A percentile compares a stretch with the other conserved stretches of the same genome.
These are phyloP conservation scores for Ophiostoma populinum DNA, from an alignment of 2,329 filamentous ascomycete species.

Conservation along the genomic window DNA sequence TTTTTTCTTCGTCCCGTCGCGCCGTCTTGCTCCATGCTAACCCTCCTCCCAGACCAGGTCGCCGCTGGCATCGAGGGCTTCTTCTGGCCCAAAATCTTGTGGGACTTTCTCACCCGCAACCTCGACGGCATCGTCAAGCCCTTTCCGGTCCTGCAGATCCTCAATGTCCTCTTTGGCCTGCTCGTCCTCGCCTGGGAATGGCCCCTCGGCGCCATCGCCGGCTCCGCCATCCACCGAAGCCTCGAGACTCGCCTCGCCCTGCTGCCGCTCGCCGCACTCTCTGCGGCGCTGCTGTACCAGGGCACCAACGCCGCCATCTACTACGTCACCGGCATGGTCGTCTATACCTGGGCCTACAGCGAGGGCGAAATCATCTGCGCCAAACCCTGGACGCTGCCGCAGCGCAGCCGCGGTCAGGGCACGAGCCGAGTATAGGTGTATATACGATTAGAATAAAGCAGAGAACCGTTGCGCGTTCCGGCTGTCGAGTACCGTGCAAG, in stretches of 20 bases:
- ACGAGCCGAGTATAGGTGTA: not conserved
- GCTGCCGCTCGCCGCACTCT: slow-evolving; percentile 60
- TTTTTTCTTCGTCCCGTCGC: not conserved
- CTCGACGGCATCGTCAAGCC: slow-evolving; percentile 77
- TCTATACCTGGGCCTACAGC: slow-evolving; percentile 95
- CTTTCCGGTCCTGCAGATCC: slow-evolving; percentile 70
- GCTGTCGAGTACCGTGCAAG: too few relatives aligned
- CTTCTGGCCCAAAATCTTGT: slow-evolving; percentile 99
- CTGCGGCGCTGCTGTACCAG: slow-evolving; percentile 71
- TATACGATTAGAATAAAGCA: too few relatives aligned
- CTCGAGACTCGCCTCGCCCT: slow-evolving; percentile 73
- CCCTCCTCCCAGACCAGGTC: slow-evolving; percentile 62
- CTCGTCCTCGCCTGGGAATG: slow-evolving; percentile 76
- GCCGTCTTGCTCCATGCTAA: too few relatives aligned
- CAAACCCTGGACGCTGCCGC: slow-evolving; percentile 53
- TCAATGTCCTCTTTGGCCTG: slow-evolving; percentile 74
- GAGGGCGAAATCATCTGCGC: slow-evolving; percentile 75
- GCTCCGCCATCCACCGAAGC: slow-evolving; percentile 63
- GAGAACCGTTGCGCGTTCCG: too few relatives aligned
- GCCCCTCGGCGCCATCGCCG: slow-evolving; percentile 65
- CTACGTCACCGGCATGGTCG: slow-evolving; percentile 66
- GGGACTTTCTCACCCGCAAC: slow-evolving; percentile 86
- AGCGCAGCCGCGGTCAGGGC: slow-evolving; percentile 23
- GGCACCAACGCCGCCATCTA: slow-evolving; percentile 84
- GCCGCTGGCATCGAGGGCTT: slow-evolving; percentile 68